Conservation (phyloP, 2,329 filamentous ascomycete genomes). For the Fusarium pseudograminearum region DNA sequence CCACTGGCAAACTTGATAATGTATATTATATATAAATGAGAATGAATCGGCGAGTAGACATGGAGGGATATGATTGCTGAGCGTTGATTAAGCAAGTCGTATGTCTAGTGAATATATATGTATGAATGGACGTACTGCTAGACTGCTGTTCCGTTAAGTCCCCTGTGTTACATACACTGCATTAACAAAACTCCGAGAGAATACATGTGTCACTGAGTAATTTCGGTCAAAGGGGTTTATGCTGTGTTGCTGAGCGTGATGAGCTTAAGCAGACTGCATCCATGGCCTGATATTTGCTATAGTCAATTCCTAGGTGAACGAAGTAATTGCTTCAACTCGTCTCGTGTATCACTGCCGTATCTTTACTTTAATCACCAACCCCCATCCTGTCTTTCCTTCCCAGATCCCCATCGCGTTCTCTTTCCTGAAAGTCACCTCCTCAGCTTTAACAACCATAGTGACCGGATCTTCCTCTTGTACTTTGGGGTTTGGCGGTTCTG, state of each 20-base stretch:
- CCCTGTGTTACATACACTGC: background rate
- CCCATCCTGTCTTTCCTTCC: constrained; percentile 64
- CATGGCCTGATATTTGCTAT: background rate
- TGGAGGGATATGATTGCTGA: background rate
- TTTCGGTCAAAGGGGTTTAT: background rate
- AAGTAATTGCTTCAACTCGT: too few species aligned
- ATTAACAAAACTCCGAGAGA: background rate
- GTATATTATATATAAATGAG: too few species aligned
- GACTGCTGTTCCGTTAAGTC: background rate
- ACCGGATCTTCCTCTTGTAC: constrained; percentile 45
- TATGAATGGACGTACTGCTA: background rate
- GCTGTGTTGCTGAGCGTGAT: background rate
- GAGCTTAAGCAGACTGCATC: background rate
- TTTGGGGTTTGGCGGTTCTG: constrained; percentile 10
- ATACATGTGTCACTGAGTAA: background rate
- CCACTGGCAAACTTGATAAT: too few species aligned
- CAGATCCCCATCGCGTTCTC: constrained; percentile 65
- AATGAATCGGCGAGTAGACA: accelerated
- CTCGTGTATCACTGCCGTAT: constrained; percentile 25
- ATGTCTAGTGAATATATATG: background rate
- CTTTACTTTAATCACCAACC: constrained; percentile 59
- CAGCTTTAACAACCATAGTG: constrained; percentile 57
- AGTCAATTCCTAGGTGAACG: too few species aligned
- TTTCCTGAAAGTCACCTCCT: constrained; percentile 63
- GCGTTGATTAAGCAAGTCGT: background rate